Percentiles rank a stretch among this genome's conserved stretches.
Conservation (phyloP, 768 basidiomycete species). For the Amanita rubescens region DNA sequence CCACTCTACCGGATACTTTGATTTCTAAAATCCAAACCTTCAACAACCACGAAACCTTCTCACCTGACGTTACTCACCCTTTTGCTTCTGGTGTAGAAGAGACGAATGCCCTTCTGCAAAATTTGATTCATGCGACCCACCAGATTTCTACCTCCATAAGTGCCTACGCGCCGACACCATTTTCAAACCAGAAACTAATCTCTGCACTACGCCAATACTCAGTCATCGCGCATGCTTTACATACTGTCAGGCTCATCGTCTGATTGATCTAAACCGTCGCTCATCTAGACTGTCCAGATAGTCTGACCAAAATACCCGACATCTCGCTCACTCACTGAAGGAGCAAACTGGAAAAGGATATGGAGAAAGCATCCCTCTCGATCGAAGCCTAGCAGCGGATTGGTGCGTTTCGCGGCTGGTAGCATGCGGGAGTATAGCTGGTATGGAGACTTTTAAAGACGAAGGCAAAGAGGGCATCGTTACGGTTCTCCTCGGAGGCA, state of each 20-base stretch:
- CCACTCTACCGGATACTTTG: constrained; percentile 25
- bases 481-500: constrained; percentile 64
- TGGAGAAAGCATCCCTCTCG: constrained; percentile 58
- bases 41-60: constrained; percentile 28
- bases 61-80: constrained; percentile 32
- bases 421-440: constrained; percentile 54
- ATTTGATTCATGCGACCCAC: constrained; percentile 43
- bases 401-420: constrained; percentile 57
- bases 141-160: constrained; percentile 49
- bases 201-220: constrained; percentile 64
- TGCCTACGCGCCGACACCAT: constrained; percentile 39
- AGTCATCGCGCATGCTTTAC: constrained; percentile 40
- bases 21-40: constrained; percentile 38
- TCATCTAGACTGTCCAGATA: constrained; percentile 20
- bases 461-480: constrained; percentile 40
- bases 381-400: constrained; percentile 33
- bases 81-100: constrained; percentile 37
- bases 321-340: constrained; percentile 40
- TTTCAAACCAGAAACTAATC: constrained; percentile 59
- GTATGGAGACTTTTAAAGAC: constrained; percentile 74
- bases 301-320: constrained; percentile 48
- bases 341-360: constrained; percentile 41
- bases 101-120: constrained; percentile 37
- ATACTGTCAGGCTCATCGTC: constrained; percentile 34
- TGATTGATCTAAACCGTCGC: constrained; percentile 9